A percentile compares a stretch with the other conserved stretches of the same genome.
These are phyloP conservation scores for Saturnispora kantuleensis DNA, from an alignment of 805 yeast genomes.

Conservation along the genomic window DNA sequence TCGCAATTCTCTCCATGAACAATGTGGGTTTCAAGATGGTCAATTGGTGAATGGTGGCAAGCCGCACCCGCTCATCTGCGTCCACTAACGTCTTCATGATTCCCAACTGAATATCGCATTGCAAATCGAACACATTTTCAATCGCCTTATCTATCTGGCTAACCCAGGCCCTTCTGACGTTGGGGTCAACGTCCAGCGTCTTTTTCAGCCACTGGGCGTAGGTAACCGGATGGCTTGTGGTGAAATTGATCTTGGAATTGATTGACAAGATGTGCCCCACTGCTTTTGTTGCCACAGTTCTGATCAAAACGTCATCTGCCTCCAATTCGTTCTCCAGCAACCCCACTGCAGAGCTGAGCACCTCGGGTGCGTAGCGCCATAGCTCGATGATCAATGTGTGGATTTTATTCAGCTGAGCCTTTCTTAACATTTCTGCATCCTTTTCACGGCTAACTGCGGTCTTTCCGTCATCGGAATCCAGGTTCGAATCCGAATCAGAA, in stretches of 20 bases:
- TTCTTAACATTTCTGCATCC: not conserved
- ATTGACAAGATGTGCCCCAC: slow-evolving; percentile 55
- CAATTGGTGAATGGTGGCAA: slow-evolving; percentile 46
- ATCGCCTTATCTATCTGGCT: slow-evolving; percentile 44
- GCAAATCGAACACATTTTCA: slow-evolving; percentile 33
- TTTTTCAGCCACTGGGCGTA: slow-evolving; percentile 70
- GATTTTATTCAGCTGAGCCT: slow-evolving; percentile 43
- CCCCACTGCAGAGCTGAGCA: slow-evolving; percentile 65
- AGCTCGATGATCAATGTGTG: slow-evolving; percentile 56
- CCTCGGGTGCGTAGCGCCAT: slow-evolving; percentile 73
- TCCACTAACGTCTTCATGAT: slow-evolving; percentile 63
- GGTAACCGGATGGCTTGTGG: slow-evolving; percentile 44
- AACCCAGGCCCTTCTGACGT: slow-evolving; percentile 64
- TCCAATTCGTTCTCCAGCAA: slow-evolving; percentile 70
- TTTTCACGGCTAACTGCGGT: not conserved
- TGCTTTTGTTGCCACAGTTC: slow-evolving; percentile 62
- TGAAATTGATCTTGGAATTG: slow-evolving; percentile 44
- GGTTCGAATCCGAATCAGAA: not conserved
- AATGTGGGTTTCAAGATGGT: slow-evolving; percentile 35
- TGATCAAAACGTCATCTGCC: slow-evolving; percentile 54
- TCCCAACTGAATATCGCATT: slow-evolving; percentile 45
- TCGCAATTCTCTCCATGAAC: slow-evolving; percentile 40
- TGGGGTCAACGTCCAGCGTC: slow-evolving; percentile 54
- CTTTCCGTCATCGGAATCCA: slow-evolving; percentile 7
- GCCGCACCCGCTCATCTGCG: slow-evolving; percentile 63